phyloP scores from a whole-genome alignment of 768 basidiomycete species.

The Leccinum variicolor region DNA sequence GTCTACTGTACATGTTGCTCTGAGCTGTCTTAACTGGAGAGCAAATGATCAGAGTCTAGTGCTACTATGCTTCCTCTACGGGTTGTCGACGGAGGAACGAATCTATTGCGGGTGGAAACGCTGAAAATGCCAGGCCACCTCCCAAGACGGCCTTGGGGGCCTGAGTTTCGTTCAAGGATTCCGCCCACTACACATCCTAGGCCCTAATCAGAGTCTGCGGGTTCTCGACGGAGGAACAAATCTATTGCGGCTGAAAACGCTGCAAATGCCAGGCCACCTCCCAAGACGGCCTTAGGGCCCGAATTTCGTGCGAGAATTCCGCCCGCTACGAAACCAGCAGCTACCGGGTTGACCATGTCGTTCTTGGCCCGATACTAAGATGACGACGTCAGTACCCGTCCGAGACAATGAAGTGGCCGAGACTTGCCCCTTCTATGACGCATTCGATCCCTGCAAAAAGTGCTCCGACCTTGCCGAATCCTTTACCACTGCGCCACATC shows the following conservation, averaged over 20 bases:
- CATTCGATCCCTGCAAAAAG: conserved; percentile 96
- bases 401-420: not conserved
- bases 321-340: conserved; percentile 85
- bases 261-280: conserved; percentile 88
- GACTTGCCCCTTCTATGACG: conserved; percentile 86
- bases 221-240: conserved; percentile 71
- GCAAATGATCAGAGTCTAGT: not conserved
- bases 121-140: conserved; percentile 89
- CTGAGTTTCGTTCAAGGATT: conserved; percentile 80
- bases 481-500: conserved; percentile 88
- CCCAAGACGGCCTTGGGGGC: conserved; percentile 80
- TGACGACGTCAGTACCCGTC: not conserved
- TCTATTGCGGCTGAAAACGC: conserved; percentile 94
- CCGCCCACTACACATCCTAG: no score
- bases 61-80: conserved; percentile 55
- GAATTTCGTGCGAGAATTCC: conserved; percentile 87
- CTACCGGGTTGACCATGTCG: conserved; percentile 88
- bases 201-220: conserved; percentile 44
- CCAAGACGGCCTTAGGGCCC: conserved; percentile 80
- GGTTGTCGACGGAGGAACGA: conserved; percentile 73
- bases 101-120: conserved; percentile 91
- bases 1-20: no score
- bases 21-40: no score
- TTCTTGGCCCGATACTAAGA: conserved; percentile 91
- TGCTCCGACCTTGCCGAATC: conserved; percentile 92